A percentile compares a stretch with the other conserved stretches of the same genome.
These are phyloP conservation scores for Vaccinium darrowii DNA, from an alignment of 148 eudicot genomes.

Conservation along the genomic window DNA sequence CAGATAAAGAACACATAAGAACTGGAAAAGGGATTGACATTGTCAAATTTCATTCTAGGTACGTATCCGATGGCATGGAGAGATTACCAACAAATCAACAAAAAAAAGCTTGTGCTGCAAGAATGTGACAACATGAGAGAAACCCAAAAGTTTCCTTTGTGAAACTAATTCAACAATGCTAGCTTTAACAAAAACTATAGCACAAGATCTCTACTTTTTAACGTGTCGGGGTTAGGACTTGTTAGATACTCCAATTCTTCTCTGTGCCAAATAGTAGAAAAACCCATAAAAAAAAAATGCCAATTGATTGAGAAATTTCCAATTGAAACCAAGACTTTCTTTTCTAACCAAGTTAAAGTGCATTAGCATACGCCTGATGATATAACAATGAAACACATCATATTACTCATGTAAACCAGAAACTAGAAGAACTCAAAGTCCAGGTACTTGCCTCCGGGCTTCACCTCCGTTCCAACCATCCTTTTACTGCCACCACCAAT, in stretches of 20 bases:
- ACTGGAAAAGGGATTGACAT: background rate
- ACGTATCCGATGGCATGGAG: background rate
- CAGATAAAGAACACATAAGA: background rate
- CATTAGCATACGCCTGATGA: slow-evolving; percentile 13
- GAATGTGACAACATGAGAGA: slow-evolving; percentile 1
- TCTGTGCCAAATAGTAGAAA: background rate
- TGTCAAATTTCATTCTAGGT: background rate
- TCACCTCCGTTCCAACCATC: slow-evolving; percentile 39
- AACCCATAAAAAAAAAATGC: background rate
- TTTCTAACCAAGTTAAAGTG: slow-evolving; percentile 10
- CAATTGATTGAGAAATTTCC: background rate
- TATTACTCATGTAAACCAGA: slow-evolving; percentile 16
- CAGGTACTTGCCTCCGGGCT: slow-evolving; percentile 54
- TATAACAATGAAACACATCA: slow-evolving; percentile 5
- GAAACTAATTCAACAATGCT: slow-evolving; percentile 8
- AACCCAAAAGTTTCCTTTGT: background rate
- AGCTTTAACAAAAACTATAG: background rate
- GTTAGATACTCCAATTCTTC: background rate
- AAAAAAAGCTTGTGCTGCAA: background rate
- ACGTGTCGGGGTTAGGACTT: background rate
- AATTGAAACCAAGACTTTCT: slow-evolving; percentile 8
- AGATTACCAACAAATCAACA: background rate
- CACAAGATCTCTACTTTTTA: background rate
- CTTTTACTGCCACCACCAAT: slow-evolving; percentile 42
- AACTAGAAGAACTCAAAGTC: slow-evolving; percentile 65